phyloP scores from a whole-genome alignment of 306 rosid species.

The Parietaria judaica region DNA sequence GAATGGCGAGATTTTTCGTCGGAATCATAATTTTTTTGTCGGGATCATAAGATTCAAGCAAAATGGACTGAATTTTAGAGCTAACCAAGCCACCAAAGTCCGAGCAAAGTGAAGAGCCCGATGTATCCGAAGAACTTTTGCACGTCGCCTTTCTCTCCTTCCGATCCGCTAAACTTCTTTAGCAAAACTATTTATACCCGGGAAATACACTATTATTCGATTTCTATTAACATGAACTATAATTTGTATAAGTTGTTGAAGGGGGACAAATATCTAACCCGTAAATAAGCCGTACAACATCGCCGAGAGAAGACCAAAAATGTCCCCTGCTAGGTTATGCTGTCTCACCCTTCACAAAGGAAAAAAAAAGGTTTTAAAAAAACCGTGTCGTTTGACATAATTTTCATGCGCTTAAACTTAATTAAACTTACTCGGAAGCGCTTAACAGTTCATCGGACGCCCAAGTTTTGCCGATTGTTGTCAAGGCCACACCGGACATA shows the following conservation, averaged over 20 bases:
- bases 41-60: not conserved
- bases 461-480: conserved; percentile 62
- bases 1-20: conserved; percentile 6
- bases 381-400: not conserved
- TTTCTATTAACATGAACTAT: not conserved
- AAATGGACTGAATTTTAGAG: not conserved
- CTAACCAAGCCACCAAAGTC: conserved; percentile 87
- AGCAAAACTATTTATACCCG: conserved; percentile 45
- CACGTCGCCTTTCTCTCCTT: conserved; percentile 58
- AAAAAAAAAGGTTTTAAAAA: not conserved
- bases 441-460: conserved; percentile 34
- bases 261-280: conserved; percentile 21
- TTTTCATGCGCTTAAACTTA: not conserved
- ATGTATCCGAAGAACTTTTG: conserved; percentile 64
- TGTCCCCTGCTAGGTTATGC: conserved; percentile 44
- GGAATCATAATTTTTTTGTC: not conserved
- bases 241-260: not conserved
- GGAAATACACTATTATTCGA: conserved; percentile 2
- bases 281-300: conserved; percentile 54
- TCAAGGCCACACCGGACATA: conserved; percentile 65
- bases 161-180: conserved; percentile 58
- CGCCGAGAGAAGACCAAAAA: conserved; percentile 64
- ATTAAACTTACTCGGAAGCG: conserved; percentile 42
- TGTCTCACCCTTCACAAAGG: conserved; percentile 35
- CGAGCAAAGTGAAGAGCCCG: conserved; percentile 60